These are phyloP conservation scores for Trichoderma harzianum DNA, from an alignment of 2,329 filamentous ascomycete species.

Conservation along the genomic window DNA sequence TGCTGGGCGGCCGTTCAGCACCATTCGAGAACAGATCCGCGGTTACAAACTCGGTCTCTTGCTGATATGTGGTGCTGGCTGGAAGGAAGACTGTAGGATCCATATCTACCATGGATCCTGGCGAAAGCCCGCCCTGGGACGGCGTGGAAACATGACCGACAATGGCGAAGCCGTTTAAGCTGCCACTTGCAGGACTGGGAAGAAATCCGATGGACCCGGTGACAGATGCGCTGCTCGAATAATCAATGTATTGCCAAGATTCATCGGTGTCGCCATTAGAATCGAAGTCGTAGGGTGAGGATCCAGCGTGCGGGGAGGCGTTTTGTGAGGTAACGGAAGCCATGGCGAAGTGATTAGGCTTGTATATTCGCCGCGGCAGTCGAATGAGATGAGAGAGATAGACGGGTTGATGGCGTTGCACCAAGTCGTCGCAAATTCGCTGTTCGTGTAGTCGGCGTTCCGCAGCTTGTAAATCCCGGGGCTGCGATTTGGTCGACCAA, in stretches of 20 bases:
- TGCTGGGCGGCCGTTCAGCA: conserved; percentile 19
- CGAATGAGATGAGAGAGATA: neutral
- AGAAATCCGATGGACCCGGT: conserved; percentile 43
- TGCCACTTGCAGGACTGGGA: conserved; percentile 50
- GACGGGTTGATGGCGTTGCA: neutral
- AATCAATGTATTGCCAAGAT: conserved; percentile 44
- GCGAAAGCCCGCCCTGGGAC: conserved; percentile 38
- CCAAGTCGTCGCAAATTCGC: neutral
- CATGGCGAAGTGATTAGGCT: conserved; percentile 21
- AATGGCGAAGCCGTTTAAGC: conserved; percentile 49
- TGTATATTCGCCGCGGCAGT: neutral
- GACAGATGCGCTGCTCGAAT: conserved; percentile 33
- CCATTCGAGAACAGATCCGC: conserved; percentile 31
- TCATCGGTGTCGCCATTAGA: conserved; percentile 41
- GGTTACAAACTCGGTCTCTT: conserved; percentile 19
- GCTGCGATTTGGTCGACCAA: neutral
- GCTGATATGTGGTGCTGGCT: conserved; percentile 32
- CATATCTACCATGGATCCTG: conserved; percentile 39
- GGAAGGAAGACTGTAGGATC: conserved; percentile 36
- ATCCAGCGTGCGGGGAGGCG: conserved; percentile 36
- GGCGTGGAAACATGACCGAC: conserved; percentile 37
- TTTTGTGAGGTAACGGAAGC: conserved; percentile 40
- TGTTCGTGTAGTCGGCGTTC: neutral
- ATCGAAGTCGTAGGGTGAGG: conserved; percentile 40
- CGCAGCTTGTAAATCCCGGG: neutral